Conservation (phyloP, 2,329 filamentous ascomycete species). For the Neonectria punicea region DNA sequence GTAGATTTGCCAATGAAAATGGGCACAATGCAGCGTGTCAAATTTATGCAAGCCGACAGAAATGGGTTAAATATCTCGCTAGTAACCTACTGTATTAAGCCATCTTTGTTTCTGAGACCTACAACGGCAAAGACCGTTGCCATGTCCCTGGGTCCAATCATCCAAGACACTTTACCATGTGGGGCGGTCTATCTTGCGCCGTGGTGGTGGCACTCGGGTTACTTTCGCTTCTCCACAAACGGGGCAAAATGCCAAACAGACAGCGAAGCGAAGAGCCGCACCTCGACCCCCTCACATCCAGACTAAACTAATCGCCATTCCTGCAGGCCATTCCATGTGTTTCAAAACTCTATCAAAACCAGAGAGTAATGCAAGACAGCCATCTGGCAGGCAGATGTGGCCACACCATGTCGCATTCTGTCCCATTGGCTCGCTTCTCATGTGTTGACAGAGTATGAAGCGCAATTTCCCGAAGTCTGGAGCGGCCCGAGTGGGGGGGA, state of each 20-base stretch:
- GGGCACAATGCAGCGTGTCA: background rate
- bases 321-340: background rate
- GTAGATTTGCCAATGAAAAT: no score
- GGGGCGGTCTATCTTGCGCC: background rate
- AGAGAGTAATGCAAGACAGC: constrained; percentile 1
- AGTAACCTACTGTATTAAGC: no score
- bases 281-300: background rate
- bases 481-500: constrained; percentile 24
- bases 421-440: constrained; percentile 30
- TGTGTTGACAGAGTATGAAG: constrained; percentile 8
- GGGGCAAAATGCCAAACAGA: background rate
- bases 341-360: constrained; percentile 3
- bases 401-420: background rate
- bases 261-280: background rate
- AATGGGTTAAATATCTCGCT: background rate
- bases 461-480: constrained; percentile 31
- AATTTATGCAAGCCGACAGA: background rate
- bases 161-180: background rate
- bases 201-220: background rate
- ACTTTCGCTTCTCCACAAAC: constrained; percentile 5
- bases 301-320: background rate
- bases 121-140: background rate
- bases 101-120: background rate
- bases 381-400: background rate
- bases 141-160: background rate